Conservation (phyloP, 1,284 basidiomycete genomes). For the Melampsora medusae region DNA sequence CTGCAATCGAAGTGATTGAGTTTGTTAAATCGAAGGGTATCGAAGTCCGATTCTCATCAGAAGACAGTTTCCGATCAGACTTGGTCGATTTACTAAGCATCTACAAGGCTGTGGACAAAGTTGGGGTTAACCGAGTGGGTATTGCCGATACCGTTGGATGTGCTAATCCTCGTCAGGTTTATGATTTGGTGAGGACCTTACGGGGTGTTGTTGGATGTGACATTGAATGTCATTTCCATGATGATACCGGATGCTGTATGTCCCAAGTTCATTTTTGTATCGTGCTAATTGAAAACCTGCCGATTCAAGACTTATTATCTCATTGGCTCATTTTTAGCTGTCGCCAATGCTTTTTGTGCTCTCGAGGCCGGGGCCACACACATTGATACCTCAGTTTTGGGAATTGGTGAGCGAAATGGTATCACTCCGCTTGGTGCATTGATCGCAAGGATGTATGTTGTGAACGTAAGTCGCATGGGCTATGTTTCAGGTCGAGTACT, state of each 20-base stretch:
- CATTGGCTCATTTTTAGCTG: conserved; percentile 62
- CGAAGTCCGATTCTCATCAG: conserved; percentile 98
- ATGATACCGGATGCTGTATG: conserved; percentile 87
- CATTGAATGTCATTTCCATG: conserved; percentile 98
- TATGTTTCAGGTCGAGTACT: neutral
- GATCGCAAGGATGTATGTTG: conserved; percentile 83
- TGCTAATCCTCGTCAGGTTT: conserved; percentile 97
- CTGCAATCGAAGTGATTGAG: conserved; percentile 92
- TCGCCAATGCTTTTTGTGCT: conserved; percentile 97
- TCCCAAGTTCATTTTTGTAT: conserved; percentile 8
- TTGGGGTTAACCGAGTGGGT: conserved; percentile 97
- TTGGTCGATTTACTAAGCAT: conserved; percentile 97
- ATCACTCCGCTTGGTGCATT: conserved; percentile 97
- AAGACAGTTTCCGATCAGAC: conserved; percentile 99
- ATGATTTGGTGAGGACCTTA: conserved; percentile 93
- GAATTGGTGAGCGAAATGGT: conserved; percentile 98
- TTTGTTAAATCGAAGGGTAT: conserved; percentile 99
- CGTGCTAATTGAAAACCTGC: neutral
- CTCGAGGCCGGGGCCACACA: conserved; percentile 99
- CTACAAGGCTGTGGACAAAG: conserved; percentile 99
- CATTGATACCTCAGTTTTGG: conserved; percentile 91
- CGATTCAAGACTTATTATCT: neutral
- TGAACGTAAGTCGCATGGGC: conserved; percentile 27
- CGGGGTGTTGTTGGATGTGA: conserved; percentile 93
- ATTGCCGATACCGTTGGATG: conserved; percentile 99